Conservation (phyloP, 352 stramenopile genomes). For the Peronosclerospora sorghi region DNA sequence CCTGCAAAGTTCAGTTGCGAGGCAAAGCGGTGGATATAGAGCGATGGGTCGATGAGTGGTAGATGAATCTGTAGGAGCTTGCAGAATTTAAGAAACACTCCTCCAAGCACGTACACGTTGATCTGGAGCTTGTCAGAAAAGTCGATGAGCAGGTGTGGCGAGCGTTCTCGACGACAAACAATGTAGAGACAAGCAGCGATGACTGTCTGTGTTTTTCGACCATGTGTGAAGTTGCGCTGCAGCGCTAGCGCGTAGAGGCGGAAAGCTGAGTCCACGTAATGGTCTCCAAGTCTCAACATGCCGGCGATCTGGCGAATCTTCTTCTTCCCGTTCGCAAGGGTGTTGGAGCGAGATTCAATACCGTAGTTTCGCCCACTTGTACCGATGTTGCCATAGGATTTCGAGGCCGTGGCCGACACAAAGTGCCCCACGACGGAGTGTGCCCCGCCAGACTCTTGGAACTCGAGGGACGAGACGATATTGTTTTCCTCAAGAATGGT, state of each 20-base stretch:
- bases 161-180: slow-evolving; percentile 95
- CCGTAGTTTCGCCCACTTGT: slow-evolving; percentile 88
- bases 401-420: slow-evolving; percentile 85
- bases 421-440: slow-evolving; percentile 94
- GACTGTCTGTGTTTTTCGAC: slow-evolving; percentile 91
- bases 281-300: slow-evolving; percentile 86
- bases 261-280: slow-evolving; percentile 95
- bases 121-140: slow-evolving; percentile 98
- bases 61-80: slow-evolving; percentile 93
- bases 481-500: slow-evolving; percentile 97
- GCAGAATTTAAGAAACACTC: slow-evolving; percentile 87
- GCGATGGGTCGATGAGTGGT: slow-evolving; percentile 95
- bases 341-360: slow-evolving; percentile 92
- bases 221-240: slow-evolving; percentile 95
- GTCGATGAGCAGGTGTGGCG: slow-evolving; percentile 98
- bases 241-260: slow-evolving; percentile 93
- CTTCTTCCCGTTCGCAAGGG: slow-evolving; percentile 90
- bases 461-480: slow-evolving; percentile 96
- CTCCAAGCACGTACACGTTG: slow-evolving; percentile 81
- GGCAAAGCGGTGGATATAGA: slow-evolving; percentile 98
- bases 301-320: slow-evolving; percentile 89
- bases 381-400: slow-evolving; percentile 84
- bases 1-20: slow-evolving; percentile 96
- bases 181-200: slow-evolving; percentile 98
- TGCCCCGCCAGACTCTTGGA: slow-evolving; percentile 88